Evolutionary conservation across 1,139 yeast species (phyloP), one percentile per base, ranked within the genome.

Genomic region (Kodamaea suecica): DNA sequence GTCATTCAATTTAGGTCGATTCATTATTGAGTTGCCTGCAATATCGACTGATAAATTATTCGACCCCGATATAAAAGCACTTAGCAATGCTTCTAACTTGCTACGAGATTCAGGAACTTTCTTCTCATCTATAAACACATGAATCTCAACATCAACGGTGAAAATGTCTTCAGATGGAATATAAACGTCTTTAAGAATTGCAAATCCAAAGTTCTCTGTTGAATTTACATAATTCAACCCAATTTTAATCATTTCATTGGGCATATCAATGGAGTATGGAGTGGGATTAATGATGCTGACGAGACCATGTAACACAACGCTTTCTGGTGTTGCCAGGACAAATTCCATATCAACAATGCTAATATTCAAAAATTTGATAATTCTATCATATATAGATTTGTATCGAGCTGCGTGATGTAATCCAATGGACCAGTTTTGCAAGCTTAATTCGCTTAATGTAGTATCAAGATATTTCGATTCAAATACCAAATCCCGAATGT

Each of bases 241-340:
- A 11, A 56, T 31, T 0, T 32, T 34, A 17, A 59, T 19, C 3
- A 35, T 30, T 25, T 58, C 57, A 2, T 43, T 29, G 0, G 57
- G 49, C 3, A 65, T 32, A 4, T 51, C 55, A 11, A 60, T 23
- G 1, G 59, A 49, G 5, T 52, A 31, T 14, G 47, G 45, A 13
- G 61, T 45, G 1, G 78, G 75, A 36, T 75, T 72, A 5, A 42
- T 36, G 5, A 74, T 35, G 8, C 57, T 59, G n/a, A 68, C 50
- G 39, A 69, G 63, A 28, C 61, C 43, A 53, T 40, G 49, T 42
- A 53, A 52, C 20, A 43, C 41, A 17, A 58, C 36, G 10, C 41
- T 45, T 0, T 45, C 39, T 0, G 36, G 30, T 10, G 48, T 44
- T 0, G 73, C 57, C 2, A 53, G 53, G 7, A 59, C 36, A 17